A percentile compares a stretch with the other conserved stretches of the same genome.
Evolutionary conservation across 2,329 filamentous ascomycete genomes (phyloP).

Genomic region (Pestalotiopsis sp.): DNA sequence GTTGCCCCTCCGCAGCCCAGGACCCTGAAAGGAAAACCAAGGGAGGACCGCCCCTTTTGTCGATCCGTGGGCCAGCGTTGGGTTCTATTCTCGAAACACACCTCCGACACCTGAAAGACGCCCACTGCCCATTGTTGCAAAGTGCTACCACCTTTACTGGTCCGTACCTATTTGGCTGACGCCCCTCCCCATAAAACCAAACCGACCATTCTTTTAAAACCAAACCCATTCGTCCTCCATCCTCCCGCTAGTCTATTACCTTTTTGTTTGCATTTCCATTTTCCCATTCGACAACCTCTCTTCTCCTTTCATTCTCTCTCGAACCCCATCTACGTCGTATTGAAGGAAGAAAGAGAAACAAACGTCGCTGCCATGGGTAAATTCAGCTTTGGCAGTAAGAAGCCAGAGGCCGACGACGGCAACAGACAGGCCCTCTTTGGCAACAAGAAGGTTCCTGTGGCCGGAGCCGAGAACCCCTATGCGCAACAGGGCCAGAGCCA

Average conservation of each 20-base stretch:
- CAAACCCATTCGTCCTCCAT: neutral
- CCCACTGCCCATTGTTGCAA: neutral
- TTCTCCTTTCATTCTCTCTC: neutral
- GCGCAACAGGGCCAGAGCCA: constrained; percentile 43
- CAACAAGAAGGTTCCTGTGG: constrained; percentile 53
- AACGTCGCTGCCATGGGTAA: constrained; percentile 53
- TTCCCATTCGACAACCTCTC: neutral
- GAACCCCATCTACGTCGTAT: neutral
- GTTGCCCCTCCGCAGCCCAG: neutral
- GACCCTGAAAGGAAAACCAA: constrained; percentile 6
- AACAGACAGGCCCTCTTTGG: constrained; percentile 55
- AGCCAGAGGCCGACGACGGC: constrained; percentile 45
- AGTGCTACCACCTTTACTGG: too few species aligned
- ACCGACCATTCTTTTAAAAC: constrained; percentile 4
- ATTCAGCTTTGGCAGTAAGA: constrained; percentile 59
- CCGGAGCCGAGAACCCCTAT: constrained; percentile 57
- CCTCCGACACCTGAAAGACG: constrained; percentile 6
- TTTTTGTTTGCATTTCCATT: neutral
- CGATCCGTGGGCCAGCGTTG: constrained; percentile 1
- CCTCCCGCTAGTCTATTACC: neutral
- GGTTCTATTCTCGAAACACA: constrained; percentile 14
- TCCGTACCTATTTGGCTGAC: neutral
- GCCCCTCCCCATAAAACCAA: neutral
- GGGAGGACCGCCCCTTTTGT: constrained; percentile 2
- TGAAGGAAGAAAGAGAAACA: neutral